Evolutionary conservation across 805 yeast genomes (phyloP).

Genomic region (Sungouiozyma intestinalis): DNA sequence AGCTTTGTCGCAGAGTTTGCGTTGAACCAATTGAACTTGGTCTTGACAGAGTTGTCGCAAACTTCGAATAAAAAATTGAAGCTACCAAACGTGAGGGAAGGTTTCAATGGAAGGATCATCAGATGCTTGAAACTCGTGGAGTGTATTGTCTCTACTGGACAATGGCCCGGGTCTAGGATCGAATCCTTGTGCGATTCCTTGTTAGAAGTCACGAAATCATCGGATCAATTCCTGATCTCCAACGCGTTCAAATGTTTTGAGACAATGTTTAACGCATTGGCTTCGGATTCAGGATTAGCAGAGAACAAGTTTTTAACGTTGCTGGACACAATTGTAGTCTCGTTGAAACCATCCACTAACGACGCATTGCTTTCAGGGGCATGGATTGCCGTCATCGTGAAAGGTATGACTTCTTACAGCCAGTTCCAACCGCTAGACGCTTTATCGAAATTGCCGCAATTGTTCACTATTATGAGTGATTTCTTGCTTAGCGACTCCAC

Average conservation of each 20-base stretch:
- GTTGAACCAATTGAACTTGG: constrained; percentile 40
- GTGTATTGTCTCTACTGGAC: constrained; percentile 55
- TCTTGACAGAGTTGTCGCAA: constrained; percentile 32
- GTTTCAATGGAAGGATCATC: constrained; percentile 47
- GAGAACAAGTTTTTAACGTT: constrained; percentile 54
- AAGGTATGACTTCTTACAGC: constrained; percentile 53
- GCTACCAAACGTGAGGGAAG: constrained; percentile 35
- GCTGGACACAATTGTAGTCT: constrained; percentile 53
- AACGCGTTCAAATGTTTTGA: constrained; percentile 70
- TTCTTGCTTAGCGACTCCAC: constrained; percentile 59
- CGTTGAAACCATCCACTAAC: constrained; percentile 68
- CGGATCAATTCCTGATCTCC: constrained; percentile 77
- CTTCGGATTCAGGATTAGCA: constrained; percentile 45
- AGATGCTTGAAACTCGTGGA: constrained; percentile 71
- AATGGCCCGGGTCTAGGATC: constrained; percentile 71
- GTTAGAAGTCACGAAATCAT: constrained; percentile 64
- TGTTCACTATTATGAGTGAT: constrained; percentile 46
- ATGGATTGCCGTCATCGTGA: constrained; percentile 91
- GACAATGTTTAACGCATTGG: constrained; percentile 18
- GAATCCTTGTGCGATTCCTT: constrained; percentile 68
- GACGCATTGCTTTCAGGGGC: constrained; percentile 85
- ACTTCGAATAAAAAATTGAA: constrained; percentile 28
- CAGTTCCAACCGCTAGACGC: constrained; percentile 42
- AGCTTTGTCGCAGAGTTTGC: constrained; percentile 58
- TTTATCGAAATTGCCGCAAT: constrained; percentile 43